Evolutionary conservation across 1,284 basidiomycete species (phyloP), one percentile per base, ranked within the genome.

Genomic region (Rhizopogon hawkerae): DNA sequence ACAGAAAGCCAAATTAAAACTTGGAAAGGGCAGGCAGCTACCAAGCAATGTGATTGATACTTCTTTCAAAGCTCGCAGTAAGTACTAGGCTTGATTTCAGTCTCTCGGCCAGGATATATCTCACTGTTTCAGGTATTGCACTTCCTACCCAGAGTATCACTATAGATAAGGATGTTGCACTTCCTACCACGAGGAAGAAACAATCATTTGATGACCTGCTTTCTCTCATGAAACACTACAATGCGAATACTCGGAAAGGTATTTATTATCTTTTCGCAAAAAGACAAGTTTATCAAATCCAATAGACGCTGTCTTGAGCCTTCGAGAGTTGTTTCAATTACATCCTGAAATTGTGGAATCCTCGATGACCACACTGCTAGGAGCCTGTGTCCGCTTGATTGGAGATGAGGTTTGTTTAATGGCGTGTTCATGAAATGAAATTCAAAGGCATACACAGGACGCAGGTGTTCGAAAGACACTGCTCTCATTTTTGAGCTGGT

Each of bases 1-100:
- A 31, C 69, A 96, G 91, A 97, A 95, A 90, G 83, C 90, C 21
- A 97, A 91, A 67, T 77, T 95, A 41, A 98, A 96, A 69, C 85
- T 98, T 45, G 95, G 95, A 33, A 98, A 95, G 67, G 92, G 90
- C 43, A 98, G 95, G 67, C 82, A 89, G 61, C 62, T 73, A 6
- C 76, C 92, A 7, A 79, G 72, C 47, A 98, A 97, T 77, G 89
- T 83, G 7, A 83, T 96, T 56, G 91, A 98, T 66, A 97, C 94
- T 1, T 93, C 92, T 0, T 97, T 95, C 79, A 96, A 93, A 67
- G 84, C 92, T 38, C 79, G 89, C 56, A 92, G 92, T 93, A 58
- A 55, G 75, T 54, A 49, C 31, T 34, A 41, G 13, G 46, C 49
- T 50, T 31, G 35, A 50, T 53, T 48, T 50, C 47, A 21, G 47